Base-by-base conservation (phyloP, 805 yeast genomes). In the Ogataea zsoltii region DNA sequence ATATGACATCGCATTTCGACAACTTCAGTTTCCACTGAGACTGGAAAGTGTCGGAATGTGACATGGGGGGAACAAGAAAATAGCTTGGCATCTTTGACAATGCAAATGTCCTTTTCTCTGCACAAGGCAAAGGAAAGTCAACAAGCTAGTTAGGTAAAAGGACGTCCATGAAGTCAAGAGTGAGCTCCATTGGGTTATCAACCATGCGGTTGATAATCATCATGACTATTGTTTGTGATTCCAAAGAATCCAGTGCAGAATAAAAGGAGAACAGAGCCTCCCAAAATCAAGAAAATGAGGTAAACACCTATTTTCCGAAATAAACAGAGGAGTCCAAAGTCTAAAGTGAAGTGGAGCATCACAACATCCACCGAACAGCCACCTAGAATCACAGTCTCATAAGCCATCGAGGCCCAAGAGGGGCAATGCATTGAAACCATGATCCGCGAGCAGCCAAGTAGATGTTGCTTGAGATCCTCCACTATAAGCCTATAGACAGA, bases 161-260 rank as follows among this genome's bases (percentile, higher is more conserved):
- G 66, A 76, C 79, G 76, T 76, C 74, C 85, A 79, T 80, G 80
- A 71, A 61, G 40, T 25, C 79, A 73, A 81, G 84, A 82, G 83
- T 83, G 81, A 84, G 90, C 90, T 83, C 89, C 90, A 83, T 84
- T 83, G 89, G 78, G 90, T 83, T 83, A 70, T 62, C 46, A 52
- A 50, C 48, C 54, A 3, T 21, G 32, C 10, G 14, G 42, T 49
- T 46, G 48, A 62, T 80, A 82, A 78, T 80, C 81, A 87, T 78
- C 76, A 84, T 83, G 77, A 77, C 90, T 83, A 72, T 83, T 78
- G 83, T 82, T 75, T 80, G 73, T 82, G 74, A 45, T 25, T 32
- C 38, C 32, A 32, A 28, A 28, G 66, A 71, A 76, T 50, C 82
- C 84, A 66, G 49, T 79, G 85, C 86, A 87, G 85, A 82, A 80